Percentiles rank a stretch among this genome's conserved stretches.
phyloP scores from a whole-genome alignment of 805 yeast species.

The Hanseniaspora osmophila region DNA sequence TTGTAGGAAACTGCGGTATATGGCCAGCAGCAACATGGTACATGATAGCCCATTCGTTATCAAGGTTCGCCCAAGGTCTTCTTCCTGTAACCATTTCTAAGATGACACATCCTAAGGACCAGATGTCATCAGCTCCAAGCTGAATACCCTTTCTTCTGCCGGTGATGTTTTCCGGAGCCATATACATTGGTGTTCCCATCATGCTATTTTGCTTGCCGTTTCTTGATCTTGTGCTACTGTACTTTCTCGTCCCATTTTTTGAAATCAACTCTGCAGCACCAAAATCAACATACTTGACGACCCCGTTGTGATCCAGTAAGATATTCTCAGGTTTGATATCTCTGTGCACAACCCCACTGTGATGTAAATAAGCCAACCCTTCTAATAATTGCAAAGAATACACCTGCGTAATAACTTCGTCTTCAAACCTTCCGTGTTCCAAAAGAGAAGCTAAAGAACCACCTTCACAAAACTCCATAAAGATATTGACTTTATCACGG shows the following conservation, averaged over 20 bases:
- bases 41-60: constrained; percentile 97
- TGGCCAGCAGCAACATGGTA: constrained; percentile 95
- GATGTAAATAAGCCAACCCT: constrained; percentile 88
- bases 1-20: constrained; percentile 68
- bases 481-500: constrained; percentile 83
- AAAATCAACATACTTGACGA: constrained; percentile 89
- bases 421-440: constrained; percentile 89
- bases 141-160: constrained; percentile 38
- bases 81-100: constrained; percentile 94
- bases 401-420: constrained; percentile 81
- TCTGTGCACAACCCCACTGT: constrained; percentile 88
- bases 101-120: constrained; percentile 96
- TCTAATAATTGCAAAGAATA: constrained; percentile 87
- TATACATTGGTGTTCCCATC: constrained; percentile 96
- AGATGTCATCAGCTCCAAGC: constrained; percentile 51
- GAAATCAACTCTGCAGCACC: constrained; percentile 92
- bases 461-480: constrained; percentile 95
- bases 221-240: constrained; percentile 9
- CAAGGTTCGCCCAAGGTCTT: constrained; percentile 91
- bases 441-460: constrained; percentile 79
- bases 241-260: constrained; percentile 34
- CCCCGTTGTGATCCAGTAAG: constrained; percentile 78
- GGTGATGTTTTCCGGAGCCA: constrained; percentile 94
- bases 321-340: constrained; percentile 95
- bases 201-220: constrained; percentile 21